These are phyloP conservation scores for Kwoniella mangroviensis DNA, from an alignment of 768 basidiomycete genomes.

Conservation along the genomic window DNA sequence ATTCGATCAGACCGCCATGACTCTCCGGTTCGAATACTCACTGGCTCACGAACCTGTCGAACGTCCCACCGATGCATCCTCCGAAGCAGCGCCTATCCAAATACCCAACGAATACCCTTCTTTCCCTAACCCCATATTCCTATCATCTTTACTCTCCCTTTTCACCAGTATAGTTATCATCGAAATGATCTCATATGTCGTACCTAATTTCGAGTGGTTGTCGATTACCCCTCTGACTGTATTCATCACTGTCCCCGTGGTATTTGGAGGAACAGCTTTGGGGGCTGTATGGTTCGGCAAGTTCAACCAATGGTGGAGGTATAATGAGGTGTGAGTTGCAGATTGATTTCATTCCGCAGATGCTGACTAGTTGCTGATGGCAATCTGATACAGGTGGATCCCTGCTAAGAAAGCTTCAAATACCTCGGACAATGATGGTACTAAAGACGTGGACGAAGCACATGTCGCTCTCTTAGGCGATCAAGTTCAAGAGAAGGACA, in stretches of 20 bases:
- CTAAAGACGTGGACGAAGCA: slow-evolving; percentile 8
- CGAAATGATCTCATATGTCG: slow-evolving; percentile 1
- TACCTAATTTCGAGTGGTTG: slow-evolving; percentile 16
- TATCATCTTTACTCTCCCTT: slow-evolving; percentile 1
- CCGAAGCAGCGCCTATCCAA: slow-evolving; percentile 13
- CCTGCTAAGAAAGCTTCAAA: neutral
- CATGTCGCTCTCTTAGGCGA: neutral
- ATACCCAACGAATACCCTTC: slow-evolving; percentile 21
- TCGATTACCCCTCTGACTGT: slow-evolving; percentile 11
- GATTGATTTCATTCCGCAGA: neutral
- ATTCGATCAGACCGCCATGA: slow-evolving; percentile 13
- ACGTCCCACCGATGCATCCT: slow-evolving; percentile 1
- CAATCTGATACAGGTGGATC: slow-evolving; percentile 4
- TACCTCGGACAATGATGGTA: neutral
- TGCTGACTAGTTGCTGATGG: neutral
- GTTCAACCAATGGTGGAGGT: slow-evolving; percentile 16
- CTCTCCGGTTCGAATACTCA: slow-evolving; percentile 19
- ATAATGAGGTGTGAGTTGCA: slow-evolving; percentile 13
- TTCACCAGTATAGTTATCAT: neutral
- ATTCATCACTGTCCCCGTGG: slow-evolving; percentile 14
- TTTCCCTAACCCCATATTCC: slow-evolving; percentile 20
- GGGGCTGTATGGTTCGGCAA: slow-evolving; percentile 14
- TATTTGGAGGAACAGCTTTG: slow-evolving; percentile 8
- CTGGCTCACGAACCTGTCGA: slow-evolving; percentile 2
- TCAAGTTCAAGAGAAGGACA: slow-evolving; percentile 4